phyloP scores from a whole-genome alignment of 176 grass and related monocot genomes.

The Oryza meyeriana region DNA sequence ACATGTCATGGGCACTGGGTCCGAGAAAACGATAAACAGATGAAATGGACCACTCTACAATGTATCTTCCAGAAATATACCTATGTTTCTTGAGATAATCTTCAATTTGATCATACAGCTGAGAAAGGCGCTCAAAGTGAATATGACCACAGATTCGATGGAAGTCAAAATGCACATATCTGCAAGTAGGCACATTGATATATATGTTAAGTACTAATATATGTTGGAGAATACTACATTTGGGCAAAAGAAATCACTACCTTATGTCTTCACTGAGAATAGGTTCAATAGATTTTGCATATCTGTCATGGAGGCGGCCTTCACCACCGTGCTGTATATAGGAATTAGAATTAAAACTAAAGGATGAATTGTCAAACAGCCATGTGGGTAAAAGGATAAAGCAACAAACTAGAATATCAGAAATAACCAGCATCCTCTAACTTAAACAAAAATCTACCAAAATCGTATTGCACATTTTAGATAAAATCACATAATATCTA shows the following conservation, averaged over 20 bases:
- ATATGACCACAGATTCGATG: slow-evolving; percentile 89
- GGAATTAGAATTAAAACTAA: slow-evolving; percentile 12
- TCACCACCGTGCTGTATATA: slow-evolving; percentile 78
- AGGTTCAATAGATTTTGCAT: slow-evolving; percentile 72
- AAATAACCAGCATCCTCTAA: neutral
- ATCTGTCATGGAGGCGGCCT: slow-evolving; percentile 72
- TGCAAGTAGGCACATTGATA: slow-evolving; percentile 34
- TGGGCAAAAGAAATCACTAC: slow-evolving; percentile 41
- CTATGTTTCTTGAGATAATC: slow-evolving; percentile 75
- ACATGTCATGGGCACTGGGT: neutral
- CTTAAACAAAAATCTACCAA: neutral
- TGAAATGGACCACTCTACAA: neutral
- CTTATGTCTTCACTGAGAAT: slow-evolving; percentile 84
- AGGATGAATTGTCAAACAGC: neutral
- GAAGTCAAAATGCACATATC: slow-evolving; percentile 97
- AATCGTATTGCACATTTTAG: neutral
- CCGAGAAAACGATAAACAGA: slow-evolving; percentile 4
- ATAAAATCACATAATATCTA: slow-evolving; percentile 6
- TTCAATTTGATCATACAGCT: slow-evolving; percentile 84
- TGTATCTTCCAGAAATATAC: slow-evolving; percentile 44
- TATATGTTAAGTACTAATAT: slow-evolving; percentile 9
- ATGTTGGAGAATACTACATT: slow-evolving; percentile 3
- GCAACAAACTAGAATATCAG: slow-evolving; percentile 20
- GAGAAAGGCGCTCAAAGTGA: slow-evolving; percentile 94
- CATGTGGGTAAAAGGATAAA: slow-evolving; percentile 19